Conservation (phyloP, 768 basidiomycete genomes). For the Boletus reticulatus region DNA sequence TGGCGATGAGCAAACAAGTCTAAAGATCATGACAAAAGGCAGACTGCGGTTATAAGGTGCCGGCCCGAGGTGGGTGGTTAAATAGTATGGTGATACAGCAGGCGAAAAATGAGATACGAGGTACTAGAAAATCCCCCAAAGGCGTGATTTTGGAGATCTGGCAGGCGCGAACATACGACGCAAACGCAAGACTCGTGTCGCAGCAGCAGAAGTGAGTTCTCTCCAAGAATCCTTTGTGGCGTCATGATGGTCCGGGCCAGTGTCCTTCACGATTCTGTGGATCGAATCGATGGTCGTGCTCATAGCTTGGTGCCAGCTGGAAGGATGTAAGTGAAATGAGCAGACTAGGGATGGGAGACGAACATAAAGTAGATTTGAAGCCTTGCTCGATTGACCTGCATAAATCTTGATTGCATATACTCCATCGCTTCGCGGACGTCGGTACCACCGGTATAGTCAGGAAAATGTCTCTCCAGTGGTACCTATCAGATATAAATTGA, state of each 20-base stretch:
- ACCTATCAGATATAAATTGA: not conserved
- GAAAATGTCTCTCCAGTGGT: not conserved
- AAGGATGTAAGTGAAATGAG: not conserved
- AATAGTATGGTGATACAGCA: not conserved
- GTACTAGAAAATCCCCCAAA: not conserved
- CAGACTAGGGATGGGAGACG: not conserved
- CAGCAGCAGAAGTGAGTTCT: not conserved
- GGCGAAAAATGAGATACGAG: not conserved
- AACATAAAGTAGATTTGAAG: not conserved
- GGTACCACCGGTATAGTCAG: not conserved
- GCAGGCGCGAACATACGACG: not conserved
- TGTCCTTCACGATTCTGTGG: not conserved
- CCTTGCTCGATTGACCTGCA: not conserved
- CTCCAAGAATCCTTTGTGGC: not conserved
- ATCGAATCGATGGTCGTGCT: not conserved
- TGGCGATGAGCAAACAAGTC: too few relatives aligned
- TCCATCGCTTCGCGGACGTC: not conserved
- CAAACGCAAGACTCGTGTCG: not conserved
- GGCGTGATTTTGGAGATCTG: not conserved
- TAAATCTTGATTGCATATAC: not conserved
- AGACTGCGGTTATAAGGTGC: too few relatives aligned
- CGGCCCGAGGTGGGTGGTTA: too few relatives aligned
- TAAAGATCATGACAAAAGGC: too few relatives aligned
- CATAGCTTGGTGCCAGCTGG: not conserved
- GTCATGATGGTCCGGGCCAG: not conserved